Conservation (phyloP, 2,329 filamentous ascomycete species). For the Cercospora sojina region DNA sequence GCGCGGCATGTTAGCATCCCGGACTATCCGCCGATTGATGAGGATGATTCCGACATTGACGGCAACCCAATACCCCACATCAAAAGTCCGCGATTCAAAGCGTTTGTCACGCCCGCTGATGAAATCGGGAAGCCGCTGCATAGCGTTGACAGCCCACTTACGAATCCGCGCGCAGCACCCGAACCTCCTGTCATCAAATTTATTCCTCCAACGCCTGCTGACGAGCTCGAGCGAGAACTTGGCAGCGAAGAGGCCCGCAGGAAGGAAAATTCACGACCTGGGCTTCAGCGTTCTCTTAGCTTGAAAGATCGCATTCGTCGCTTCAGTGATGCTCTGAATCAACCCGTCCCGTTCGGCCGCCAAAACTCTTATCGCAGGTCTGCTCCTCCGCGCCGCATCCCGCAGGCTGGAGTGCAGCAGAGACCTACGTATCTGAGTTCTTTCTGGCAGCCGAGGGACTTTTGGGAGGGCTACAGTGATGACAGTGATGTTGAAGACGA, state of each 20-base stretch:
- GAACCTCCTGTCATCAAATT: constrained; percentile 57
- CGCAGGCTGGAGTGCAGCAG: constrained; percentile 13
- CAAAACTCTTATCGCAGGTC: constrained; percentile 23
- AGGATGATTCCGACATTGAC: constrained; percentile 12
- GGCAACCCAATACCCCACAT: constrained; percentile 6
- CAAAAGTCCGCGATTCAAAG: constrained; percentile 20
- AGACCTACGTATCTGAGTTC: constrained; percentile 52
- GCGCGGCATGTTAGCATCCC: constrained; percentile 10
- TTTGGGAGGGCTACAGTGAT: constrained; percentile 58
- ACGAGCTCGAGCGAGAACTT: constrained; percentile 48
- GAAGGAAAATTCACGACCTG: constrained; percentile 6
- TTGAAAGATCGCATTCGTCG: constrained; percentile 47
- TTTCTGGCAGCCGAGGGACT: constrained; percentile 63
- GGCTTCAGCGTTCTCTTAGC: constrained; percentile 39
- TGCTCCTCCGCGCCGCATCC: constrained; percentile 27
- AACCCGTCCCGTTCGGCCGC: constrained; percentile 41
- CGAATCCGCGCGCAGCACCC: constrained; percentile 58
- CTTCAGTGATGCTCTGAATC: constrained; percentile 48
- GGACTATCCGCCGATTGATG: constrained; percentile 4
- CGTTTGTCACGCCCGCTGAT: constrained; percentile 21
- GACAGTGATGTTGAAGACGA: constrained; percentile 39
- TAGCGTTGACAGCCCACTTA: constrained; percentile 56
- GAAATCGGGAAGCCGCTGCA: constrained; percentile 19
- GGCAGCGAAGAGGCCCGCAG: constrained; percentile 1
- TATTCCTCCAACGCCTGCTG: constrained; percentile 54